A percentile compares a stretch with the other conserved stretches of the same genome.
Evolutionary conservation across 1,284 basidiomycete species (phyloP).

Genomic region (Cutaneotrichosporon daszewskae): DNA sequence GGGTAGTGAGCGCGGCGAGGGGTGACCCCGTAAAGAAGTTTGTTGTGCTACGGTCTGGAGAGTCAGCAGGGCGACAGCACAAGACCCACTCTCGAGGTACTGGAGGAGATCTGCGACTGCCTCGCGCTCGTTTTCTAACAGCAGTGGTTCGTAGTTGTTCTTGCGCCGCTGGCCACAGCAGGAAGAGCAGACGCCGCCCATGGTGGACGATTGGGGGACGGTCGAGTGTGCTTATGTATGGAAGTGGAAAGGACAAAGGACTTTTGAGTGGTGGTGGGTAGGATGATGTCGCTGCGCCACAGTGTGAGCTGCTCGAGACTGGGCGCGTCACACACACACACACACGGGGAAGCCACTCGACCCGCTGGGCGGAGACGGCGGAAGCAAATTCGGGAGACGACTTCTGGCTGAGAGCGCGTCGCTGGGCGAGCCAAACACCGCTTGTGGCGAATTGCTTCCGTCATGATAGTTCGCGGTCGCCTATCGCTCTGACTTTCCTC

Average conservation of each 20-base stretch:
- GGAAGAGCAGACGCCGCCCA: constrained; percentile 40
- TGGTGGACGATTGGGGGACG: constrained; percentile 9
- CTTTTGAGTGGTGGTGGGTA: not conserved
- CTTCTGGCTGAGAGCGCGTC: too few relatives aligned
- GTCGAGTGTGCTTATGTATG: not conserved
- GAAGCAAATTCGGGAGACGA: too few relatives aligned
- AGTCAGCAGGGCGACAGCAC: not conserved
- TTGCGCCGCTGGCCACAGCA: constrained; percentile 45
- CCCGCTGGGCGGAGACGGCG: too few relatives aligned
- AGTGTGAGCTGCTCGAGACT: too few relatives aligned
- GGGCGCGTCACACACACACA: too few relatives aligned
- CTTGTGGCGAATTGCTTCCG: not conserved
- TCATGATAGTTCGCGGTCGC: not conserved
- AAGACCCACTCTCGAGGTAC: constrained; percentile 87
- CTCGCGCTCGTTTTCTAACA: constrained; percentile 96
- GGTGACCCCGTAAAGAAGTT: constrained; percentile 94
- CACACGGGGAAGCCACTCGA: too few relatives aligned
- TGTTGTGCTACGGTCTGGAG: constrained; percentile 81
- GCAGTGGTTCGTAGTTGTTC: constrained; percentile 81
- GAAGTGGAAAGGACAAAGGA: not conserved
- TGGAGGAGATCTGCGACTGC: constrained; percentile 96
- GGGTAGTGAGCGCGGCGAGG: constrained; percentile 86
- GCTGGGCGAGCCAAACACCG: not conserved
- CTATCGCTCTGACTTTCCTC: not conserved
- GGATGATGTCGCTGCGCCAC: not conserved